Base-by-base conservation (phyloP, 2,329 filamentous ascomycete species). In the Ophiostoma perfectum region DNA sequence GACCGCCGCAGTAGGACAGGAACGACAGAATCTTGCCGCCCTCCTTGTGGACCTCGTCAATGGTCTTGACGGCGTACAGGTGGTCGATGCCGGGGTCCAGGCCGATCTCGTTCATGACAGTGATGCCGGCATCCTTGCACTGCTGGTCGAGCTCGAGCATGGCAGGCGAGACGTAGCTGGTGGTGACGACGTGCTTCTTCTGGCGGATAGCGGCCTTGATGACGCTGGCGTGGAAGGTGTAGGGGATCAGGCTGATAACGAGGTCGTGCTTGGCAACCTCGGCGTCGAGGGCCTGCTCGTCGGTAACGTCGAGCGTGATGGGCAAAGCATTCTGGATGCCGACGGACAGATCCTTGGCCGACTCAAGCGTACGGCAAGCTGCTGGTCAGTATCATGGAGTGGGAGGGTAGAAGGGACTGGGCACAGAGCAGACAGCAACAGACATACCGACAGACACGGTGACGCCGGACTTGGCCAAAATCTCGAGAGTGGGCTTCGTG, bases 141-240 rank as follows among this genome's bases (percentile, higher is more conserved):
- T 90, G 82, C 74, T 88, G 83, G 75, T 97, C 90, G 66, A 98
- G 87, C 82, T 93, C 94, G 81, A 89, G 80, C 93, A 97, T 97
- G 72, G 92, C 91, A 3, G 92, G 92, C 4, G 91, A 96, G 73
- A 97, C 91, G 77, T 98, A 98, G 73, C 88, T 92, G 42, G 94
- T 97, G 70, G 94, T 97, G 76, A 98, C 93, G 70, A 98, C 93
- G 82, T 98, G 83, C 86, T 94, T 97, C 90, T 97, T 97, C 75
- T 89, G 86, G 75, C 89, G 87, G 81, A 98, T 97, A 72, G 93
- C 94, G 47, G 90, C 88, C 85, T 96, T 94, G 86, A 97, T 96
- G 75, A 97, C 93, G 68, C 85, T 83, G 63, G 90, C 91, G 79
- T 96, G 93, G 85, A 88, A 92, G 70, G 88, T 96, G 82, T 97